Base-by-base conservation (phyloP, 495 filamentous ascomycete genomes). In the Xylaria grammica region DNA sequence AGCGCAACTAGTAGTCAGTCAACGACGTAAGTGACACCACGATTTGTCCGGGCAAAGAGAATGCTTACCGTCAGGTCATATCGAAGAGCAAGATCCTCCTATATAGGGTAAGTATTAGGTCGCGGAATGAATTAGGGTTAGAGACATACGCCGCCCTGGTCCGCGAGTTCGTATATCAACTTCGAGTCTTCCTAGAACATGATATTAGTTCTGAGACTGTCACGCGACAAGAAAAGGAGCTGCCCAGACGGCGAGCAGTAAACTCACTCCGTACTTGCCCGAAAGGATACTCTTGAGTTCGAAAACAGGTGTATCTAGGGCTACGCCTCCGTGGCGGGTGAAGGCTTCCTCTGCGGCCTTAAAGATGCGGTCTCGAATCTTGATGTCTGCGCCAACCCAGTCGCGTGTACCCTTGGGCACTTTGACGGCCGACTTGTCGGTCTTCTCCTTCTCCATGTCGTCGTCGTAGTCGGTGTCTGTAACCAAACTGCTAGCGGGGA, bases 121-220 rank as follows among this genome's bases (percentile, higher is more conserved):
- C 29, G 51, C 27, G 27, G 10, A 71, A 54, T 32, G 15, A 11
- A 2, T 38, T 53, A 4, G 11, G 30, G 44, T 5, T 10, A 90
- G 80, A 88, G 91, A 69, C 93, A 81, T 78, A 95, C 91, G 50
- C 92, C 92, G 66, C 91, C 92, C 75, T 95, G 91, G 71, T 96
- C 90, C 52, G 87, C 85, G 52, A 94, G 86, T 73, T 94, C 91
- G 79, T 95, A 95, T 75, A 95, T 92, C 89, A 91, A 81, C 89
- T 92, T 94, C 69, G 85, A 89, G 80, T 96, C 93, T 82, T 96
- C 92, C 70, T 64, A 17, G 5, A 34, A 1, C 4, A n/a, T 9
- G 30, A 40, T 50, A 2, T 56, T 30, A 57, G 62, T 38, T 36
- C 9, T 19, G 27, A 2, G 38, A 26, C 0, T 0, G 24, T 13